phyloP scores from a whole-genome alignment of 352 stramenopile species.

The Phytophthora niederhauseri region DNA sequence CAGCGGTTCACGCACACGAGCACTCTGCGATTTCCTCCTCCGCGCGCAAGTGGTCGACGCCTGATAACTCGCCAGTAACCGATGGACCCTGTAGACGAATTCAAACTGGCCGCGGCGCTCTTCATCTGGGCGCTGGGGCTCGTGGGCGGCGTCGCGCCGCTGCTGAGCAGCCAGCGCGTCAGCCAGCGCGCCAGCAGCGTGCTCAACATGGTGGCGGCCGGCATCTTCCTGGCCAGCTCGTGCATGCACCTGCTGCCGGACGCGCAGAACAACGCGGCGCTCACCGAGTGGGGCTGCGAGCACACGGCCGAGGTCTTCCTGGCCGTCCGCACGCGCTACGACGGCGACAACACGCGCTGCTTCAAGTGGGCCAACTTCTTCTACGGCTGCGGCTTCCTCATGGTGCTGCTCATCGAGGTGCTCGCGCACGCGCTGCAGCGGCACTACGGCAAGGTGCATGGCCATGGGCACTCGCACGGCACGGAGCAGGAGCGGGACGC shows the following conservation, averaged over 20 bases:
- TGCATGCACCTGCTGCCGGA: conserved; percentile 84
- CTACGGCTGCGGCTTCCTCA: conserved; percentile 74
- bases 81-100: conserved; percentile 57
- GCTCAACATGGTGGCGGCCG: conserved; percentile 84
- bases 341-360: conserved; percentile 47
- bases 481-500: conserved; percentile 33
- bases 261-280: conserved; percentile 66
- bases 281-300: conserved; percentile 53
- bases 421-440: conserved; percentile 67
- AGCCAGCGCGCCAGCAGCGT: conserved; percentile 53
- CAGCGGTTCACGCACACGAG: conserved; percentile 12
- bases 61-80: background rate
- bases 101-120: conserved; percentile 67
- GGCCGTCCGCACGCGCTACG: conserved; percentile 34
- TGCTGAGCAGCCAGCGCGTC: conserved; percentile 48
- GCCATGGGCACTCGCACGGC: conserved; percentile 11
- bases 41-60: conserved; percentile 10
- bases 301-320: conserved; percentile 41
- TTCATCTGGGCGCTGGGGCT: conserved; percentile 69
- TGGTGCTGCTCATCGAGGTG: conserved; percentile 79
- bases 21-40: conserved; percentile 29
- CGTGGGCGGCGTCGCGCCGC: conserved; percentile 54
- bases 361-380: conserved; percentile 86
- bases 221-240: conserved; percentile 82
- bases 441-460: conserved; percentile 37